Base-by-base conservation (phyloP, 169 alveolate species). In the Sarcocystis neurona region DNA sequence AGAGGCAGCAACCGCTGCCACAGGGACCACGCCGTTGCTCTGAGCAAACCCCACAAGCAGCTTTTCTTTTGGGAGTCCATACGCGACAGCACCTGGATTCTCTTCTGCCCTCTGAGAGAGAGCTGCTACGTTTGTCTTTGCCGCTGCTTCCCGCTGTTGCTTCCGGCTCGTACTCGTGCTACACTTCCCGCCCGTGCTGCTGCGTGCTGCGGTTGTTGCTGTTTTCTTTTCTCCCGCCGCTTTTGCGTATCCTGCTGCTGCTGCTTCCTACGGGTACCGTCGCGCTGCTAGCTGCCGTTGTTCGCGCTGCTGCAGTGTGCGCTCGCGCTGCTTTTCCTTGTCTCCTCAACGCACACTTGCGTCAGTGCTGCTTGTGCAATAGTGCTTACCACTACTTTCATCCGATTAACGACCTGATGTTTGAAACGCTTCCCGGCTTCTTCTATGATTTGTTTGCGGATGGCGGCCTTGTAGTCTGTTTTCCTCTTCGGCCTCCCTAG, bases 371-470 rank as follows among this genome's bases (percentile, higher is more conserved):
- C n/a, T 1, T n/a, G 43, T 0, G 43, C 75, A 43, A 2, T 6
- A 10, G 8, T 30, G 32, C 82, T 72, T 72, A 72, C 82, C 23
- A 72, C 41, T 27, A 72, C 34, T 10, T n/a, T 72, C 82, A 72
- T 72, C 8, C 82, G 10, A 39, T 72, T 72, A 39, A 72, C 56
- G 8, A 72, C 82, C 27, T 72, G 82, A 27, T 47, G 82, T 56
- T 72, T 72, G 82, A 72, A 72, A 53, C 34, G 58, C 43, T 39
- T n/a, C 32, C 56, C 82, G 56, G 82, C 82, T 18, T 72, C 82
- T 27, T 47, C 82, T 1, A 72, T n/a, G 32, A 72, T 56, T 30
- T 47, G 58, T 15, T 47, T 30, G 39, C 82, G 39, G 58, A 53
- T 56, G 15, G 34, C 56, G 2, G 56, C 41, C 53, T 72, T 72